These are phyloP conservation scores for Osmozyma mogii DNA, from an alignment of 805 yeast species.

Conservation along the genomic window DNA sequence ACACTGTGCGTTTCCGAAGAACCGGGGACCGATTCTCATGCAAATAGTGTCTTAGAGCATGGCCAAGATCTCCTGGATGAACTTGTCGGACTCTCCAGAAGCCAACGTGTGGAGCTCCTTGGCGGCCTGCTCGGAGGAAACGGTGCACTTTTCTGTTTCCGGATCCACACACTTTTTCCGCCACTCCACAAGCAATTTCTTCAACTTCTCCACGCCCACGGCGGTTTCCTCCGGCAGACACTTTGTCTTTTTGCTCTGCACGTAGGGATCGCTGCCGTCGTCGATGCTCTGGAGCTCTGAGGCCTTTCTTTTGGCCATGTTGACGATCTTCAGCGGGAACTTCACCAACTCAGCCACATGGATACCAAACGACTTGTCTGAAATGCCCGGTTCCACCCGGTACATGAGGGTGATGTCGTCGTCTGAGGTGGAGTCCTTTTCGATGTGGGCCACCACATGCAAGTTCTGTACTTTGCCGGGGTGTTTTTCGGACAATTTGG, in stretches of 20 bases:
- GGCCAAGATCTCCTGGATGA: conserved; percentile 38
- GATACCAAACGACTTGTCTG: conserved; percentile 94
- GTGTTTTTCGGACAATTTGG: conserved; percentile 61
- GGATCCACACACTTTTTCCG: conserved; percentile 31
- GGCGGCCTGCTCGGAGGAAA: conserved; percentile 32
- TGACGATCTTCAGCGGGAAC: conserved; percentile 82
- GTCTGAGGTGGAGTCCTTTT: conserved; percentile 34
- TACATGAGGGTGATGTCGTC: conserved; percentile 80
- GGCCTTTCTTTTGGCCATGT: conserved; percentile 95
- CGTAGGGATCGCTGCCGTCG: conserved; percentile 28
- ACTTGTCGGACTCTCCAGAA: conserved; percentile 26
- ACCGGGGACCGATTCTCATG: background rate
- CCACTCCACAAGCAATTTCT: conserved; percentile 49
- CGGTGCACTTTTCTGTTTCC: conserved; percentile 13
- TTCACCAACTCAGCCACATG: conserved; percentile 95
- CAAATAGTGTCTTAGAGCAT: conserved; percentile 23
- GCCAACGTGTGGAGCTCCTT: conserved; percentile 30
- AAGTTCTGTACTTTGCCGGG: conserved; percentile 60
- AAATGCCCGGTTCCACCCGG: conserved; percentile 92
- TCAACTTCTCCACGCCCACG: conserved; percentile 44
- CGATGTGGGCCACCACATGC: conserved; percentile 91
- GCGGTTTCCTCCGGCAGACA: conserved; percentile 45
- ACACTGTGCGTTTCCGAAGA: too few relatives aligned
- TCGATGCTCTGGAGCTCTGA: conserved; percentile 65
- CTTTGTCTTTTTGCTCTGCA: conserved; percentile 41